These are phyloP conservation scores for Piromyces finnis DNA, from an alignment of 192 early-diverging fungal genomes.

Conservation along the genomic window DNA sequence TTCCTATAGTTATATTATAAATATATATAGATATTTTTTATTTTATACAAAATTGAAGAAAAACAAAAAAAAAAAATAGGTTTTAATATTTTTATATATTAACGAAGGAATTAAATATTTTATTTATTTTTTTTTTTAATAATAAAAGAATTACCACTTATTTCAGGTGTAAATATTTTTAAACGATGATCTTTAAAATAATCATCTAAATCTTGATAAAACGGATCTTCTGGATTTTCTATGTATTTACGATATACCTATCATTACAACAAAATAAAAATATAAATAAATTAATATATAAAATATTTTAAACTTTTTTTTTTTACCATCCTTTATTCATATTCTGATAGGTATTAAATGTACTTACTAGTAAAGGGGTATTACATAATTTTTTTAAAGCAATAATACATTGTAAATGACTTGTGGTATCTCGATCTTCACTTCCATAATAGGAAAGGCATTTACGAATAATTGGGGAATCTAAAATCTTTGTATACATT, in stretches of 20 bases:
- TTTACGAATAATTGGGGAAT: conserved; percentile 6
- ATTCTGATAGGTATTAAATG: too few species aligned
- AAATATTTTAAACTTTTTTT: too few species aligned
- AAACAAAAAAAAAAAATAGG: too few species aligned
- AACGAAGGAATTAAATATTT: too few species aligned
- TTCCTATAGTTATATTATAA: not conserved
- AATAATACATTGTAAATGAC: conserved; percentile 20
- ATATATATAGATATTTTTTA: too few species aligned
- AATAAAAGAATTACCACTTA: not conserved
- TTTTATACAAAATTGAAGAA: too few species aligned
- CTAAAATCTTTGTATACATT: conserved; percentile 12
- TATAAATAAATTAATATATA: too few species aligned
- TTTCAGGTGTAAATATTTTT: not conserved
- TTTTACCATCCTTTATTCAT: too few species aligned
- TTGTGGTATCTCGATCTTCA: not conserved
- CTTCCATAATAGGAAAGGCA: not conserved
- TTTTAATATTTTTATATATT: too few species aligned
- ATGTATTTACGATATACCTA: not conserved
- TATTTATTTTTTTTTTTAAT: not conserved
- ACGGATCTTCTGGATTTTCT: not conserved
- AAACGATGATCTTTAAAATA: not conserved
- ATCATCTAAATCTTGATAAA: not conserved
- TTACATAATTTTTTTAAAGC: conserved; percentile 20
- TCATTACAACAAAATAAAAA: too few species aligned
- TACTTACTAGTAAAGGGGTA: conserved; percentile 5